Base-by-base conservation (phyloP, 1,139 yeast genomes). In the Yamadazyma diddensiae region DNA sequence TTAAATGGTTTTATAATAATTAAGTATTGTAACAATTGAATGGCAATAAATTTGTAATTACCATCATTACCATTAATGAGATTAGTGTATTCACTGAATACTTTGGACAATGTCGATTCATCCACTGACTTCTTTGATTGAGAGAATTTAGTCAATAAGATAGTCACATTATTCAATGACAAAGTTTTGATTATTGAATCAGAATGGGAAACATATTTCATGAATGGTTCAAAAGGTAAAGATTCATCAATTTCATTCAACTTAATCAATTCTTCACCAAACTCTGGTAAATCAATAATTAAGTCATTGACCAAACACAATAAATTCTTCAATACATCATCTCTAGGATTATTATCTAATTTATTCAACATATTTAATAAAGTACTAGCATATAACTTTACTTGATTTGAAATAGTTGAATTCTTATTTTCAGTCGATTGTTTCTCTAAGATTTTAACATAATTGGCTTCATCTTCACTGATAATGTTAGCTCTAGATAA, bases 401-500 rank as follows among this genome's bases (percentile, higher is more conserved):
- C 59, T 45, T 78, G 71, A 24, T 59, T 53, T 32, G 59, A 46
- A 15, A 75, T 62, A 13, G 73, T 66, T 14, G 57, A 47, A 39
- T 59, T 47, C 44, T 61, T 53, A 50, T 67, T 57, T 40, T 67
- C 67, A 41, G 57, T 39, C 18, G 66, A 53, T 50, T 68, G 70
- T 42, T 75, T 77, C 51, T 83, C 94, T 46, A 85, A 69, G 27
- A 73, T 67, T 55, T 80, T 81, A 52, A 86, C 67, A 32, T 73
- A 65, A 40, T 73, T 71, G 12, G 87, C 87, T 52, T 84, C 88
- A 39, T 76, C 79, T 33, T 70, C 70, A 14, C 79, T 61, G 28
- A 90, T 69, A 30, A 81, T 76, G 30, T 77, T 79, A 9, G 94
- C 82, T 40, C 95, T 73, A 13, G 86, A 80, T 49, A 83, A 79